These are phyloP conservation scores for Podospora comata DNA, from an alignment of 495 filamentous ascomycete genomes.

Conservation along the genomic window DNA sequence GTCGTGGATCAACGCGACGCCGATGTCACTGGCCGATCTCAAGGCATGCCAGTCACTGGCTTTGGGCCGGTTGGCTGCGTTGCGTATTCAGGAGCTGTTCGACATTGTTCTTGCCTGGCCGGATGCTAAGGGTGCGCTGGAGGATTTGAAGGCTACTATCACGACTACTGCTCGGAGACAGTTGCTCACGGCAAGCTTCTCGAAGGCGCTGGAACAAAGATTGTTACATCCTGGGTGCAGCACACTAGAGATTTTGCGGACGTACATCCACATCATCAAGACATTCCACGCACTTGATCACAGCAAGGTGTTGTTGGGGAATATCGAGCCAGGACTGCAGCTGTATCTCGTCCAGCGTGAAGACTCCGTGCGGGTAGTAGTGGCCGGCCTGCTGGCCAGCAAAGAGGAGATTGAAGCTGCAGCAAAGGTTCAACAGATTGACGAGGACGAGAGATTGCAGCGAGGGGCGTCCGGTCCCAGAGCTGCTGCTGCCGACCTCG, in stretches of 20 bases:
- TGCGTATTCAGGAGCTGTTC: slow-evolving; percentile 80
- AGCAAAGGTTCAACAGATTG: slow-evolving; percentile 28
- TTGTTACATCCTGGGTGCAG: slow-evolving; percentile 85
- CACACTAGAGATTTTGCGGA: slow-evolving; percentile 80
- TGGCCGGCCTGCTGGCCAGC: slow-evolving; percentile 77
- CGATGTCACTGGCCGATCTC: slow-evolving; percentile 57
- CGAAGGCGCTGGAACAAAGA: slow-evolving; percentile 61
- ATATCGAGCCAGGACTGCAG: slow-evolving; percentile 78
- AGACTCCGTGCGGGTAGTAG: slow-evolving; percentile 84
- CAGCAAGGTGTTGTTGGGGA: slow-evolving; percentile 84
- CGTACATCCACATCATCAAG: slow-evolving; percentile 90
- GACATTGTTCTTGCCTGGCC: slow-evolving; percentile 87
- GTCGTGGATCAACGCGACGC: slow-evolving; percentile 32
- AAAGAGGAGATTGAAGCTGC: slow-evolving; percentile 42
- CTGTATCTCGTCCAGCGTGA: slow-evolving; percentile 89
- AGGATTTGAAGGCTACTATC: slow-evolving; percentile 62
- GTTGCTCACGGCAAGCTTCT: slow-evolving; percentile 71
- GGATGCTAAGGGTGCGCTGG: slow-evolving; percentile 70
- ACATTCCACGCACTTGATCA: slow-evolving; percentile 86
- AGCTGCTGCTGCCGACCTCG: neutral
- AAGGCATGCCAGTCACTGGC: slow-evolving; percentile 80
- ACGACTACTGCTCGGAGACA: slow-evolving; percentile 54
- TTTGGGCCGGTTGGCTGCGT: slow-evolving; percentile 69
- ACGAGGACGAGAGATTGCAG: slow-evolving; percentile 31
- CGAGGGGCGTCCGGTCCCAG: slow-evolving; percentile 9